Evolutionary conservation across 2,329 filamentous ascomycete genomes (phyloP).

Genomic region (Onygenales sp.): DNA sequence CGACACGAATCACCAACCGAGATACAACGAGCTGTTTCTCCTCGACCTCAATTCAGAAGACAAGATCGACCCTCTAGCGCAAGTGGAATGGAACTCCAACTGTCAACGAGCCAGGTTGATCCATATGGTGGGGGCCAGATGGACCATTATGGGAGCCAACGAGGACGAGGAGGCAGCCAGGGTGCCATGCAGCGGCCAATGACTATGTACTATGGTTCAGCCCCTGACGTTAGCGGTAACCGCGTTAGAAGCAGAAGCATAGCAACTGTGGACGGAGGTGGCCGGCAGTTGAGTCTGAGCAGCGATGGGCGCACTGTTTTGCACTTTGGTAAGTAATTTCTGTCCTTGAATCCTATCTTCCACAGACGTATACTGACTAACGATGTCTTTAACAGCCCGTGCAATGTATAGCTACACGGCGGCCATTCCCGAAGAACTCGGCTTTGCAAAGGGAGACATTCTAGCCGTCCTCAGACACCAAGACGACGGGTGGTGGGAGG

Average conservation of each 20-base stretch:
- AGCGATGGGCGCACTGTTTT: conserved; percentile 73
- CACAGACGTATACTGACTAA: conserved; percentile 6
- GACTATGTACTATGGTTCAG: conserved; percentile 42
- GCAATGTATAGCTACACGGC: conserved; percentile 92
- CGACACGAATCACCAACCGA: conserved; percentile 15
- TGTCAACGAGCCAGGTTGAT: conserved; percentile 47
- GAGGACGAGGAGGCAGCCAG: conserved; percentile 31
- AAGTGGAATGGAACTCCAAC: conserved; percentile 57
- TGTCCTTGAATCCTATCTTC: conserved; percentile 2
- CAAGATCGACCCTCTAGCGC: conserved; percentile 41
- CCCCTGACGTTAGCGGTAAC: conserved; percentile 27
- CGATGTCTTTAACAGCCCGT: conserved; percentile 52
- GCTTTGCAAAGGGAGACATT: conserved; percentile 85
- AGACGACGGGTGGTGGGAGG: conserved; percentile 99
- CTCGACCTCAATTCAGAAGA: conserved; percentile 42
- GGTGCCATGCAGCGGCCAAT: conserved; percentile 37
- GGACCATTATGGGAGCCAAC: conserved; percentile 23
- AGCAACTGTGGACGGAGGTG: conserved; percentile 56
- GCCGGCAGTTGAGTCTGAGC: conserved; percentile 59
- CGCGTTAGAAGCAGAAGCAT: conserved; percentile 69
- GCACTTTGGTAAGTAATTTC: conserved; percentile 77
- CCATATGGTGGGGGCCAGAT: conserved; percentile 40
- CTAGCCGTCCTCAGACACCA: conserved; percentile 82
- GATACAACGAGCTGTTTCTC: conserved; percentile 39
- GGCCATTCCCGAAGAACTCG: conserved; percentile 88